These are phyloP conservation scores for Typha latifolia DNA, from an alignment of 176 grass and related monocot genomes.

Conservation along the genomic window DNA sequence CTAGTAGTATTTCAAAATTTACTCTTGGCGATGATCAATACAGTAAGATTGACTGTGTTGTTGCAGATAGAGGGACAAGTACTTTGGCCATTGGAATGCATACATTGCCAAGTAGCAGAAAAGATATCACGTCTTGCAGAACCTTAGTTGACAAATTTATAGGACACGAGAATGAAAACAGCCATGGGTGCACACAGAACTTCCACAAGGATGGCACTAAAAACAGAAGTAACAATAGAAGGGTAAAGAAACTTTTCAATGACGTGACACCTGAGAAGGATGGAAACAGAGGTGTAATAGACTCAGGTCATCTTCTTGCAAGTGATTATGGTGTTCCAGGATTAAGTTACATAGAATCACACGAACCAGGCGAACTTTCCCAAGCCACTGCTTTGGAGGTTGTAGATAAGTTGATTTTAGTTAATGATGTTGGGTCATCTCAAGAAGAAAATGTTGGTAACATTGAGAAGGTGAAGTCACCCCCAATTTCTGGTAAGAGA, in stretches of 20 bases:
- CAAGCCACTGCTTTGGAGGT: constrained; percentile 44
- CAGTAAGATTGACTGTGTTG: neutral
- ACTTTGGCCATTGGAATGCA: neutral
- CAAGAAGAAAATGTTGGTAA: constrained; percentile 14
- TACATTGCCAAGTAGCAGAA: neutral
- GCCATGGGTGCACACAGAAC: neutral
- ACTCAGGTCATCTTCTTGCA: neutral
- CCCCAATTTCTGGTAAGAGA: constrained; percentile 38
- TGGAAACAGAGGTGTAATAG: neutral
- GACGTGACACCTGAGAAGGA: constrained; percentile 8
- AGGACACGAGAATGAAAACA: neutral
- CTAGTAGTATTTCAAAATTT: neutral
- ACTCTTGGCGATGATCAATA: neutral
- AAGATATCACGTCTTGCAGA: neutral
- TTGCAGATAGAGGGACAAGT: neutral
- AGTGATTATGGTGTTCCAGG: constrained; percentile 10
- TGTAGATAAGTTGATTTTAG: constrained; percentile 42
- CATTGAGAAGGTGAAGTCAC: constrained; percentile 20
- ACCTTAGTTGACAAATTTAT: neutral
- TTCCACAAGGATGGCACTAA: neutral
- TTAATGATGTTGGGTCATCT: constrained; percentile 36
- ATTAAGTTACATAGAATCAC: constrained; percentile 50
- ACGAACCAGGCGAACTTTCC: constrained; percentile 52
- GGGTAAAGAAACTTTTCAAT: constrained; percentile 15
- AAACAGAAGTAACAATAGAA: constrained; percentile 8